Evolutionary conservation across 495 filamentous ascomycete genomes (phyloP).

Genomic region (Podospora conica): DNA sequence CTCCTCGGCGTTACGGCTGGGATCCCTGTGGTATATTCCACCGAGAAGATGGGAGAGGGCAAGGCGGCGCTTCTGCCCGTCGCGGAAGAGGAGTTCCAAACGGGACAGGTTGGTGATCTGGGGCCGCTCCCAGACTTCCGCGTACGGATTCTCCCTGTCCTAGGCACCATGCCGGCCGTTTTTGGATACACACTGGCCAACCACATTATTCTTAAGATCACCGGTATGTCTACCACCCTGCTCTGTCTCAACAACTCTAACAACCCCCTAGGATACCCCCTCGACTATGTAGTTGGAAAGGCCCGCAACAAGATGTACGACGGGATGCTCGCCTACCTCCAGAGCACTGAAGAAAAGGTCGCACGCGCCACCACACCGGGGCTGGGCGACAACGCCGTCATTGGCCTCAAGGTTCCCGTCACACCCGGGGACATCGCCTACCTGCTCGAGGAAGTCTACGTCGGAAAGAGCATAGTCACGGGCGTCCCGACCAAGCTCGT

Average conservation of each 20-base stretch:
- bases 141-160: slow-evolving; percentile 84
- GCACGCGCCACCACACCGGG: slow-evolving; percentile 48
- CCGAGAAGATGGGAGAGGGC: slow-evolving; percentile 82
- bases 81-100: slow-evolving; percentile 78
- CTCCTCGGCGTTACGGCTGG: slow-evolving; percentile 73
- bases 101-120: slow-evolving; percentile 82
- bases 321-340: slow-evolving; percentile 61
- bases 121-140: slow-evolving; percentile 88
- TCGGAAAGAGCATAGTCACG: slow-evolving; percentile 75
- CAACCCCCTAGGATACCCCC: slow-evolving; percentile 59
- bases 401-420: slow-evolving; percentile 70
- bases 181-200: slow-evolving; percentile 91
- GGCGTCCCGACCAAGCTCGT: slow-evolving; percentile 71
- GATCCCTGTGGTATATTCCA: slow-evolving; percentile 88
- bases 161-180: slow-evolving; percentile 94
- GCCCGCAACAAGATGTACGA: slow-evolving; percentile 86
- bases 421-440: slow-evolving; percentile 76
- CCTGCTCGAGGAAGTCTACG: slow-evolving; percentile 82
- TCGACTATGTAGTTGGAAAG: slow-evolving; percentile 77
- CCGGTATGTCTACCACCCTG: slow-evolving; percentile 33
- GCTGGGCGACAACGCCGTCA: slow-evolving; percentile 43
- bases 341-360: slow-evolving; percentile 69
- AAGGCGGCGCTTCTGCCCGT: slow-evolving; percentile 87
- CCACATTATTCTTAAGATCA: slow-evolving; percentile 79
- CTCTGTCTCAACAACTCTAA: background rate